These are phyloP conservation scores for Hevea brasiliensis DNA, from an alignment of 345 rosid species.

Conservation along the genomic window DNA sequence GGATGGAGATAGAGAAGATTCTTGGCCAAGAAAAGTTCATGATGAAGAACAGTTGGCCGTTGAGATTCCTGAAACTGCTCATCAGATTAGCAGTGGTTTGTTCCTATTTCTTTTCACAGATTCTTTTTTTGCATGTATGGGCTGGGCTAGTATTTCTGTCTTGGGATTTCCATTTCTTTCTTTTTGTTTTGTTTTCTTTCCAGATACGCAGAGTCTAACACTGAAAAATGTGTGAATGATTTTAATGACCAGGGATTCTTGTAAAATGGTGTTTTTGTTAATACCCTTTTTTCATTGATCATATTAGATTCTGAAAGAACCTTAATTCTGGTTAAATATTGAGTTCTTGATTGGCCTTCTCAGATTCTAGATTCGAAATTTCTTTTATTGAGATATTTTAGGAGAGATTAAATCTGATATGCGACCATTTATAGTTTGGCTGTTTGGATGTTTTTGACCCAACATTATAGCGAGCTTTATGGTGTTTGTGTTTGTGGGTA, in stretches of 20 bases:
- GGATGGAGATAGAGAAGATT: constrained; percentile 1
- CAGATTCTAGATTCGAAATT: background rate
- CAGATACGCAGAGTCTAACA: too few species aligned
- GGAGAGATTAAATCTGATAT: background rate
- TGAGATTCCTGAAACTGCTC: constrained; percentile 74
- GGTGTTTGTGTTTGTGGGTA: background rate
- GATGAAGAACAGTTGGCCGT: constrained; percentile 30
- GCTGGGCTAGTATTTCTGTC: background rate
- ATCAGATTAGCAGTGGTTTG: constrained; percentile 76
- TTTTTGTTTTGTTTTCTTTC: background rate
- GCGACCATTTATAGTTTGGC: background rate
- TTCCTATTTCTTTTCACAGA: background rate
- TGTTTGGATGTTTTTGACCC: background rate
- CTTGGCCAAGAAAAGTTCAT: constrained; percentile 20
- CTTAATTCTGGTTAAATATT: background rate
- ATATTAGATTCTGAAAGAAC: background rate
- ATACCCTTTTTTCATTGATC: background rate
- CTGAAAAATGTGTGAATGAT: background rate
- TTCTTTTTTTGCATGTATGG: background rate
- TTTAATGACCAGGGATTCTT: background rate
- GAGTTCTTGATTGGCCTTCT: background rate
- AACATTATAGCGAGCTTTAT: background rate
- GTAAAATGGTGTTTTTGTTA: background rate
- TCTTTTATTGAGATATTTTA: background rate
- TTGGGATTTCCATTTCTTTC: background rate